These are phyloP conservation scores for Gaertneriomyces sp. DNA, from an alignment of 192 early-diverging fungal genomes.

Conservation along the genomic window DNA sequence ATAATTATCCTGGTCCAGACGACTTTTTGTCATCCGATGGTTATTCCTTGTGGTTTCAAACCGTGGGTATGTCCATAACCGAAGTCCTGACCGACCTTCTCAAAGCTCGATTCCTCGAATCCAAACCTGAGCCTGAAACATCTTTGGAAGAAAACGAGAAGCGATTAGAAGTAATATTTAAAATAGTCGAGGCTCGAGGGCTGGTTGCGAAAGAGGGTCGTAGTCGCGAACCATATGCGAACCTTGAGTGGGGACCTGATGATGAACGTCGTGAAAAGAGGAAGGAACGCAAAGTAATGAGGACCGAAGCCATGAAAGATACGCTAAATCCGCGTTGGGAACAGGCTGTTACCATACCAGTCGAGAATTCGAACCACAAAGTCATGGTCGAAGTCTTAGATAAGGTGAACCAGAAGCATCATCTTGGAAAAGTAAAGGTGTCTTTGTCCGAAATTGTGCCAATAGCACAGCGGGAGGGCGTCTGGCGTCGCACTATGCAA, in stretches of 20 bases:
- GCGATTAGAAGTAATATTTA: slow-evolving; percentile 40
- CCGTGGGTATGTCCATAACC: slow-evolving; percentile 28
- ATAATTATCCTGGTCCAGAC: slow-evolving; percentile 40
- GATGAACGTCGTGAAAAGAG: slow-evolving; percentile 18
- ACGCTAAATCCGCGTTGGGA: slow-evolving; percentile 47
- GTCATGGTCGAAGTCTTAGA: slow-evolving; percentile 50
- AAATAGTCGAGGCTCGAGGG: slow-evolving; percentile 48
- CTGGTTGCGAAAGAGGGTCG: slow-evolving; percentile 51
- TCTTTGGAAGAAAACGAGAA: slow-evolving; percentile 3
- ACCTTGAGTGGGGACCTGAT: slow-evolving; percentile 47
- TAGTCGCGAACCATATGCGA: slow-evolving; percentile 46
- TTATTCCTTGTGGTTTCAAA: slow-evolving; percentile 37
- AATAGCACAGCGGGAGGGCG: slow-evolving; percentile 33
- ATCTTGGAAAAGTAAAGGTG: slow-evolving; percentile 46
- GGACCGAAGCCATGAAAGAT: slow-evolving; percentile 40
- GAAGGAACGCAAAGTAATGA: slow-evolving; percentile 34
- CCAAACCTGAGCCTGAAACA: slow-evolving; percentile 6
- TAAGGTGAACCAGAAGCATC: slow-evolving; percentile 43
- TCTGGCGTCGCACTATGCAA: slow-evolving; percentile 31
- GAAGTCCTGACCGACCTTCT: slow-evolving; percentile 44
- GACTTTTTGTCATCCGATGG: slow-evolving; percentile 44
- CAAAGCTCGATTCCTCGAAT: slow-evolving; percentile 28
- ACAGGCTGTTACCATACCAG: slow-evolving; percentile 43
- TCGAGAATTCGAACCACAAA: slow-evolving; percentile 33
- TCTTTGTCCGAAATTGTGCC: slow-evolving; percentile 40